Base-by-base conservation (phyloP, 805 yeast species). In the Sporopachydermia lactativora region DNA sequence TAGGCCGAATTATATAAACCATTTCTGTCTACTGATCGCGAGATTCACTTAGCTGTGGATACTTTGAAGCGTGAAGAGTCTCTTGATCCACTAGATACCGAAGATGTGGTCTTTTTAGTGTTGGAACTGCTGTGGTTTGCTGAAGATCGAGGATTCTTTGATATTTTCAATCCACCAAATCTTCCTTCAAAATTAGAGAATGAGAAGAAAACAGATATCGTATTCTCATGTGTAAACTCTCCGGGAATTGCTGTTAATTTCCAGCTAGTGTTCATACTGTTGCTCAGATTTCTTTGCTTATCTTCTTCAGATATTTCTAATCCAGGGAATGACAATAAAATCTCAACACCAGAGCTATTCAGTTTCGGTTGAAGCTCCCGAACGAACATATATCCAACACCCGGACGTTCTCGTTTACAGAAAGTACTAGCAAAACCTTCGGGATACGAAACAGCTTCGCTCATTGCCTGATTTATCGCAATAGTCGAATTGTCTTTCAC, bases 201-300 rank as follows among this genome's bases (percentile, higher is more conserved):
- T 24, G 31, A 24, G 31, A 24, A 24, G 31, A 24, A 24, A 8
- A 24, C 31, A 8, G 31, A 24, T 24, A 24, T 24, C n/a, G 31
- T 24, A n/a, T 24, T 24, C n/a, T 24, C 31, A n/a, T 24, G 31
- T 8, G 31, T 24, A n/a, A 24, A 24, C 31, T 24, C 31, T 24
- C 31, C 31, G 31, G 31, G 31, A 8, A 24, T 24, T n/a, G 31
- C n/a, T n/a, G 31, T 24, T n/a, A 24, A n/a, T 24, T 24, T 24
- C n/a, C 13, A 24, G 31, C n/a, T 24, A 24, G 31, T n/a, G n/a
- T 24, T n/a, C n/a, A 24, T 8, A 8, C 13, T 8, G 31, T 24
- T 24, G 8, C n/a, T 24, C 31, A 24, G n/a, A 24, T 24, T 24
- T 24, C n/a, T 8, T 24, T 24, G 31, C n/a, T 24, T 24, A 24